phyloP scores from a whole-genome alignment of 768 basidiomycete genomes.

The Kockovaella imperatae region DNA sequence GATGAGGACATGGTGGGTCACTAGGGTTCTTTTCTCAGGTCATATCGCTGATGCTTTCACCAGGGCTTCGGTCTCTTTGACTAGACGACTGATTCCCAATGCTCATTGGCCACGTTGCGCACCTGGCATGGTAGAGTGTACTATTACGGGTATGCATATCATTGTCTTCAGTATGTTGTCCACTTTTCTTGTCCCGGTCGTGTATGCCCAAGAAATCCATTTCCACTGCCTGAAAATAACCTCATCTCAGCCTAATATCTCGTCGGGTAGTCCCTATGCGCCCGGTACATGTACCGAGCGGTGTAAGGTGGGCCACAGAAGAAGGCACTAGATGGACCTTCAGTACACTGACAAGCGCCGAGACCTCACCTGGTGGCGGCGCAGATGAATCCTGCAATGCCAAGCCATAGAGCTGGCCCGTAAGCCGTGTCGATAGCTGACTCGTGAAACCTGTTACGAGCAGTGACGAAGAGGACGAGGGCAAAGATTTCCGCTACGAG shows the following conservation, averaged over 20 bases:
- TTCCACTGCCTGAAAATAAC: too few species aligned
- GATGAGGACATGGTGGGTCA: conserved; percentile 35
- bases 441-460: conserved; percentile 12
- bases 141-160: neutral
- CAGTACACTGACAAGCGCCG: neutral
- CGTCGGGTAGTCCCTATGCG: conserved; percentile 11
- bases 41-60: neutral
- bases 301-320: conserved; percentile 26
- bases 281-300: conserved; percentile 29
- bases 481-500: conserved; percentile 25
- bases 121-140: neutral
- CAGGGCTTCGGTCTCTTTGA: conserved; percentile 47
- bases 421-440: conserved; percentile 4
- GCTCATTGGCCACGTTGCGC: neutral
- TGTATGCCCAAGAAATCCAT: too few species aligned
- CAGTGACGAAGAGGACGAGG: conserved; percentile 21
- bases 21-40: neutral
- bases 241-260: conserved; percentile 8
- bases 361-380: conserved; percentile 20
- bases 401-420: conserved; percentile 31
- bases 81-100: conserved; percentile 24
- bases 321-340: conserved; percentile 4
- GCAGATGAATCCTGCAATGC: conserved; percentile 16
- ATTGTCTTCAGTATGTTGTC: too few species aligned
- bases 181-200: too few species aligned